Conservation (phyloP, 257 asterid genomes). For the Solanum medicagineum region DNA sequence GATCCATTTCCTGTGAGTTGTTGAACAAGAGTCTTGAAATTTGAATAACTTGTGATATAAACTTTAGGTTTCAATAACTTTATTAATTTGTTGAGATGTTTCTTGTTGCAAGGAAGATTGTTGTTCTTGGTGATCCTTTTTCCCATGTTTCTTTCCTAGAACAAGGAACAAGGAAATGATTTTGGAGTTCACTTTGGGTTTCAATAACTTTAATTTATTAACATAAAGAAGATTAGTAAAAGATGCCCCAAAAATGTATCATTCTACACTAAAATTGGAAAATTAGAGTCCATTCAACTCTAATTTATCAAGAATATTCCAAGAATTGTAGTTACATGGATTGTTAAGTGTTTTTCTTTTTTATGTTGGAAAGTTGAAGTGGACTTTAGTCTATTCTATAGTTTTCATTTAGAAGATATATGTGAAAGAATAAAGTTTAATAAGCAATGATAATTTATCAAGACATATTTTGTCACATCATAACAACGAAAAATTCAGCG, state of each 20-base stretch:
- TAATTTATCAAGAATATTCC: constrained; percentile 15
- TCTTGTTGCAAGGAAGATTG: constrained; percentile 10
- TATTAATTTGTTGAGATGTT: constrained; percentile 18
- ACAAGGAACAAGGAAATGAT: too few species aligned
- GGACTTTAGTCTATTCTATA: constrained; percentile 6
- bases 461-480: too few species aligned
- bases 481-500: too few species aligned
- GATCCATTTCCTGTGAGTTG: constrained; percentile 29
- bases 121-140: constrained; percentile 20
- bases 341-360: background rate
- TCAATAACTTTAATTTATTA: background rate
- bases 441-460: background rate
- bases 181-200: too few species aligned
- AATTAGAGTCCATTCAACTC: background rate
- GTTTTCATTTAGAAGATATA: constrained; percentile 6
- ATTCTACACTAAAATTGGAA: constrained; percentile 4
- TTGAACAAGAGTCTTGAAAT: constrained; percentile 48
- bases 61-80: constrained; percentile 32
- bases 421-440: background rate
- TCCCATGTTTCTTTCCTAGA: constrained; percentile 14
- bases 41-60: constrained; percentile 26
- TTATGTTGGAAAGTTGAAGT: background rate
- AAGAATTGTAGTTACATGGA: constrained; percentile 14
- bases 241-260: constrained; percentile 32
- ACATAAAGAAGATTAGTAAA: background rate